Base-by-base conservation (phyloP, 441 rosid genomes). In the Croton setiger region DNA sequence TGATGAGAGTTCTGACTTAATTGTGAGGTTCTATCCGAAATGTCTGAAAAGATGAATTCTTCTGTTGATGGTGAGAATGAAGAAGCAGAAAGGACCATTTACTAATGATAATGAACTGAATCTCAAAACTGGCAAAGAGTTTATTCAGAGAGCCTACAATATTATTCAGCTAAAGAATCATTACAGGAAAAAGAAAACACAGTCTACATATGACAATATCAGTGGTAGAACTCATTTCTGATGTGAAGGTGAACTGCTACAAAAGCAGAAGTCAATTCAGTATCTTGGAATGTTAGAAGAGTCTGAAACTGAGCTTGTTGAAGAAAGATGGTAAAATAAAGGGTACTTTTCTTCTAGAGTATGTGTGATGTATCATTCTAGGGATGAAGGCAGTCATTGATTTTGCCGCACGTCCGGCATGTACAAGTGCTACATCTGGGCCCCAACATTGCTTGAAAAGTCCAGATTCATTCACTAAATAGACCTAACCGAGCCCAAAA, bases 1-100 rank as follows among this genome's bases (percentile, higher is more conserved):
- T 69, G 74, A 79, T 71, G 89, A 83, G 65, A 71, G 73, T 75
- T 69, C 71, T 13, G 86, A 67, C 57, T 58, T 72, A 37, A 49
- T 69, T 72, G 31, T 41, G 59, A 76, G 70, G 74, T 75, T 60
- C 74, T 78, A 31, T 70, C 75, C 62, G 82, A 78, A 3, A 64
- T 77, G 75, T 76, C 79, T 45, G 67, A 64, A 67, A 36, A 47
- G 48, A 39, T n/a, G 72, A 58, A 70, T 60, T 71, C 54, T 66
- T 75, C 75, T 17, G 49, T 20, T 56, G 64, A 31, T 48, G 75
- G 58, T 43, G 73, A 55, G 14, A 77, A 66, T 20, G 73, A 68
- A 66, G 75, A 77, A 21, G 59, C 51, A n/a, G 54, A 37, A 61
- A n/a, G 69, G 43, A 37, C 67, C 51, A 47, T 51, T 65, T 23